Evolutionary conservation across 2,329 filamentous ascomycete species (phyloP), one percentile per base, ranked within the genome.

Genomic region (Exophiala spinifera): DNA sequence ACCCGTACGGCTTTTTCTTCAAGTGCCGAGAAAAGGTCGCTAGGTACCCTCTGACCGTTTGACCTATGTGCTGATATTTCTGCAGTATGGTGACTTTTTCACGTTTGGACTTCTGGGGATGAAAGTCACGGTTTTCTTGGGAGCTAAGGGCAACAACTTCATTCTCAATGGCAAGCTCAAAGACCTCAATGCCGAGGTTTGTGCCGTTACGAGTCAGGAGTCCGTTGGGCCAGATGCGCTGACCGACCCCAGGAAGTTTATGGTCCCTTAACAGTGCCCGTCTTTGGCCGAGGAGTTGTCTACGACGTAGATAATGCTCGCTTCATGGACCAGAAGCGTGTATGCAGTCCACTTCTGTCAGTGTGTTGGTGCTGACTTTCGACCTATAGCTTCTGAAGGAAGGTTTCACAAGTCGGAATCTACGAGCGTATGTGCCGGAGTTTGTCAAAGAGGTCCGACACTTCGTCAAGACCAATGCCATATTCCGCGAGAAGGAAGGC

Each of bases 321-420:
- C 74, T 81, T 95, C 67, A 95, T 95, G 90, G 90, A 95, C 76
- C 90, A 95, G 78, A 95, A 95, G 79, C 94, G 92, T 83, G 88
- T 91, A 70, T 59, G 73, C 52, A 44, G 42, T 15, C 1, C 3
- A 10, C 28, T 7, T 10, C 28, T 31, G 28, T 31, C 28, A 31
- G 28, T 10, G 8, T 31, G 11, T 11, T 31, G 28, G 28, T 31
- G 11, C 15, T 33, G 13, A 15, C 36, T n/a, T 39, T 15, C 6
- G 4, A 19, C n/a, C 13, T 33, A 15, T 59, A 76, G 73, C 84
- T 85, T 61, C 80, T 85, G 72, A 85, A 85, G 69, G 85, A 79
- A 55, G 82, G 82, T 52, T 77, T 85, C 48, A 84, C 82, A 1
- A 77, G 79, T 44, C 79, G 82, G 20, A 79, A 81, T n/a, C 76